Evolutionary conservation across 2,329 filamentous ascomycete genomes (phyloP), one percentile per base, ranked within the genome.

Genomic region (Cladophialophora bantiana): DNA sequence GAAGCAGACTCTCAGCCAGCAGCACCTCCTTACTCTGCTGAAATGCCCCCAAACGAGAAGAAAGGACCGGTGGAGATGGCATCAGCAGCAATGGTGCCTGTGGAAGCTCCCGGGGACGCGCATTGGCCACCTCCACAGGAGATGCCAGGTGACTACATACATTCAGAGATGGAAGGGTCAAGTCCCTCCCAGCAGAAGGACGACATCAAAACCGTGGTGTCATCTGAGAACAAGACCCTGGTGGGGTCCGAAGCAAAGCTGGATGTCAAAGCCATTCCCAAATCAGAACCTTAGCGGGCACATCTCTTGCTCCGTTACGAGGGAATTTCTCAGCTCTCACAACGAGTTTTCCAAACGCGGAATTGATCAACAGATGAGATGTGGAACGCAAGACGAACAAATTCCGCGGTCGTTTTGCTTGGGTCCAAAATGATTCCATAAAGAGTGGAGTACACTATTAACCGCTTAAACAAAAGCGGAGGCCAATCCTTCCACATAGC

Each of bases 91-190:
- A 67, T 61, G 56, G 34, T 55, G 31, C 45, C 65, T 3, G 65
- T 67, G 15, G 65, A 67, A 45, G 65, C 60, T 32, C 60, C 65
- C 26, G 61, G 65, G 4, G 65, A 67, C 20, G 36, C 56, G 42
- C 35, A 35, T 15, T 65, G 66, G 64, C 55, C 53, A n/a, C 54
- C 45, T 50, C 53, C 52, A 40, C 66, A 59, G 45, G 66, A 68
- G 40, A 26, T 68, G n/a, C 58, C 59, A 4, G 66, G 58, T n/a
- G 59, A 62, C 32, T 50, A 20, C 34, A 50, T 38, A 15, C 15
- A 53, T 20, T 36, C 60, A 10, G 31, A 63, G 13, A 42, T 50
- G 18, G 63, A 55, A 36, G 57, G 40, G n/a, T 61, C 57, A 4
- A 18, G 52, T 10, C 42, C 40, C 34, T 35, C 40, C 3, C 55